These are phyloP conservation scores for Dothidotthia symphoricarpi DNA, from an alignment of 2,329 filamentous ascomycete species.

Conservation along the genomic window DNA sequence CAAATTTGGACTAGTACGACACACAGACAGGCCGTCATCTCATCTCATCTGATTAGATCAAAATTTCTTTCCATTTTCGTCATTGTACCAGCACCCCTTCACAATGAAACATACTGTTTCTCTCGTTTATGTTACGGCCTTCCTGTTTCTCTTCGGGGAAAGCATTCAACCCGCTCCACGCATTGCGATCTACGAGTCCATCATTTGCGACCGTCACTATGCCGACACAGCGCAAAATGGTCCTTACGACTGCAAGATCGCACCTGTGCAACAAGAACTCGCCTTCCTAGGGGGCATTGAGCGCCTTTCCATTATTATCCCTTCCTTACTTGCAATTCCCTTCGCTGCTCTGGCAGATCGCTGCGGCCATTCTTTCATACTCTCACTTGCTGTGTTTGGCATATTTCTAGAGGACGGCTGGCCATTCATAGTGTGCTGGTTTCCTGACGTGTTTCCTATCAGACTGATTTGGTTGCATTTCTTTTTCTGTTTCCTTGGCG, in stretches of 20 bases:
- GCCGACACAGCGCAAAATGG: neutral
- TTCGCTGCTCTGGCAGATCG: conserved; percentile 21
- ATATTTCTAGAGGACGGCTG: conserved; percentile 14
- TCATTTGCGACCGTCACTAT: conserved; percentile 16
- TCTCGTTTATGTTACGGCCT: conserved; percentile 17
- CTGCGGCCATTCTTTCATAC: conserved; percentile 14
- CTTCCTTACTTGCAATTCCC: conserved; percentile 18
- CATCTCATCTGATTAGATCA: neutral
- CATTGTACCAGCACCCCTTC: neutral
- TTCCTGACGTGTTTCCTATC: conserved; percentile 13
- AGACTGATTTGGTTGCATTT: conserved; percentile 20
- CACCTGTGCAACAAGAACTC: conserved; percentile 18
- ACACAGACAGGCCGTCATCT: no score
- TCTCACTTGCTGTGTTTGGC: conserved; percentile 17
- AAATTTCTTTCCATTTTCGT: neutral
- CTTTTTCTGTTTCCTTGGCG: conserved; percentile 12
- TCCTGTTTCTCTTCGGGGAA: conserved; percentile 22
- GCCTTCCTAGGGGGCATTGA: conserved; percentile 16
- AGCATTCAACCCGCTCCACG: conserved; percentile 20
- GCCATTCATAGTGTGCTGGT: conserved; percentile 16
- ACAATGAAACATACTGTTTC: conserved; percentile 7
- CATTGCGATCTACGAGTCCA: conserved; percentile 18
- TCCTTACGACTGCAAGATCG: conserved; percentile 14
- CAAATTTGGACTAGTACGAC: neutral
- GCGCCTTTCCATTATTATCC: conserved; percentile 17